Evolutionary conservation across 345 rosid genomes (phyloP).

Genomic region (Arabidopsis arenosa): DNA sequence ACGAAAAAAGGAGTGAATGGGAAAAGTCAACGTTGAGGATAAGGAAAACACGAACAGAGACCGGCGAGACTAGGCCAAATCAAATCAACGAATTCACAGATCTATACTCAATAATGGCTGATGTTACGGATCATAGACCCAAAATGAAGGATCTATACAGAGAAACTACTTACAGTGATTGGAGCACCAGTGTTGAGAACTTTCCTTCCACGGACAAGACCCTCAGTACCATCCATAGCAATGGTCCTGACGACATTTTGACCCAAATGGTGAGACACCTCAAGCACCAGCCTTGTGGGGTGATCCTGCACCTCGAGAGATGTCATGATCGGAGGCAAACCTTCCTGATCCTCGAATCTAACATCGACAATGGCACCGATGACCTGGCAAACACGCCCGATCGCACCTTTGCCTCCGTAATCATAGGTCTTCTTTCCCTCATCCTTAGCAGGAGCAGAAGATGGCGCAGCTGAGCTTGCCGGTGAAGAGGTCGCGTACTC

Average conservation of each 20-base stretch:
- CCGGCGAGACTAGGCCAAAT: neutral
- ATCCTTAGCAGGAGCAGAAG: constrained; percentile 49
- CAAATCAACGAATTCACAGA: constrained; percentile 9
- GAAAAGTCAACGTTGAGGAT: constrained; percentile 23
- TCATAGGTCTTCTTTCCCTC: constrained; percentile 61
- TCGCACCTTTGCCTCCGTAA: constrained; percentile 83
- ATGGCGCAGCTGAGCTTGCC: constrained; percentile 44
- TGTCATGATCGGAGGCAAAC: constrained; percentile 93
- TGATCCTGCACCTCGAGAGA: constrained; percentile 84
- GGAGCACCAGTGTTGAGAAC: constrained; percentile 97
- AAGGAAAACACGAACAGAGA: neutral
- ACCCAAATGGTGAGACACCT: constrained; percentile 97
- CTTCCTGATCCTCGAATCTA: constrained; percentile 70
- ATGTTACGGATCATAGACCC: neutral
- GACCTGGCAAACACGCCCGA: constrained; percentile 93
- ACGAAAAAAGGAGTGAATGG: neutral
- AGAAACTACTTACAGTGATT: constrained; percentile 66
- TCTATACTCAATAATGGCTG: constrained; percentile 4
- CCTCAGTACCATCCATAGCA: constrained; percentile 99
- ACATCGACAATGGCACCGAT: constrained; percentile 98
- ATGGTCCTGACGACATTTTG: constrained; percentile 85
- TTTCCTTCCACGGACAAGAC: constrained; percentile 80
- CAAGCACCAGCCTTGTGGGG: constrained; percentile 77
- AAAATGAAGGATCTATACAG: neutral
- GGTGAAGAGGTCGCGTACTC: constrained; percentile 75